Base-by-base conservation (phyloP, 345 rosid genomes). In the Melaleuca quinquenervia region DNA sequence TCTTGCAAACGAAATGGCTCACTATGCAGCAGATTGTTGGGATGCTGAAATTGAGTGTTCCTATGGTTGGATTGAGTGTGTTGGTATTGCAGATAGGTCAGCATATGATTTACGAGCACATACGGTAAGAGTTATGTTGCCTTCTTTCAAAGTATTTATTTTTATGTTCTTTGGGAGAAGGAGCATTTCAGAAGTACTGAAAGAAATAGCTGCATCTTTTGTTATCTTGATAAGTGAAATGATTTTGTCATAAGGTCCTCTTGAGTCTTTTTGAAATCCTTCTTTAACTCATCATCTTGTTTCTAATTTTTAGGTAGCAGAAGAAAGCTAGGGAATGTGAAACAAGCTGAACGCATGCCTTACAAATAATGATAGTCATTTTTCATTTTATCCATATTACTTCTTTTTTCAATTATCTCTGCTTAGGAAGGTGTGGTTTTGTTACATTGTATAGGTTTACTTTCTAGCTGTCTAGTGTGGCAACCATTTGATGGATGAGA, bases 11-110 rank as follows among this genome's bases (percentile, higher is more conserved):
- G 99, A 97, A 91, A 97, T 97, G 99, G 99, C 99, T 24, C 99
- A 96, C 89, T 97, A 97, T 87, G 99, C 99, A 11, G 98, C 98
- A 49, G 99, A 96, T 85, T 97, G 99, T 88, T 97, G 99, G 99
- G 99, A 97, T 91, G 99, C 99, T 53, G 99, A 97, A 91, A 97
- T 97, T 54, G 99, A 97, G 88, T 87, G 95, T 84, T 94, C 98
- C 0, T 96, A 97, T 88, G 98, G 99, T 45, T 97, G 99, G 99
- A 93, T 96, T 32, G 98, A 97, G 89, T 97, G 99, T 90, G 99
- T 97, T 83, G 98, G 99, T 55, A 95, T 96, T 88, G 99, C 99
- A 84, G 99, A 97, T 90, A 94, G 99, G 87, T 95, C 99, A 90
- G 98, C 98, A 3, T 96, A 91, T 84, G 99, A 97, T 92, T 82